A percentile compares a stretch with the other conserved stretches of the same genome.
phyloP scores from a whole-genome alignment of 140 eudicot genomes.

The Bidens hawaiensis region DNA sequence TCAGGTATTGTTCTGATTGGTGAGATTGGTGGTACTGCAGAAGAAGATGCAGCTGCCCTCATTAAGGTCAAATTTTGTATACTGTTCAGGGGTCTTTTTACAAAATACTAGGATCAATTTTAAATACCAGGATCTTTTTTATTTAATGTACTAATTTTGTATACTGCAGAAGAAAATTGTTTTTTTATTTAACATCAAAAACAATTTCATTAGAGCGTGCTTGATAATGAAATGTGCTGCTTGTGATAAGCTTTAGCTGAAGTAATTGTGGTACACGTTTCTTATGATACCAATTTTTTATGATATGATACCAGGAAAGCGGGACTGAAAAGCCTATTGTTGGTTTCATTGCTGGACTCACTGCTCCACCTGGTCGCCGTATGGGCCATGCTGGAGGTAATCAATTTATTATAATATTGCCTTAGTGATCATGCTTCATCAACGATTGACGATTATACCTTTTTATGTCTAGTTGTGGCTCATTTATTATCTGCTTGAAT shows the following conservation, averaged over 20 bases:
- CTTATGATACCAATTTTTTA: not conserved
- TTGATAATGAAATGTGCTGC: not conserved
- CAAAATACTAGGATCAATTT: not conserved
- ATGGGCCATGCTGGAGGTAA: slow-evolving; percentile 99
- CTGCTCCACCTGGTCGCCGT: slow-evolving; percentile 99
- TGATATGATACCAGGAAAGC: slow-evolving; percentile 70
- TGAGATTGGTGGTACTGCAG: slow-evolving; percentile 99
- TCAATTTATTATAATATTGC: not conserved
- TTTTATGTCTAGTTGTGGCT: too few species aligned
- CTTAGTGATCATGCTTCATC: not conserved
- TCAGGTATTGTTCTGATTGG: slow-evolving; percentile 94
- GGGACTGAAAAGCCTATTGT: slow-evolving; percentile 94
- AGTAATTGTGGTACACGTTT: slow-evolving; percentile 1
- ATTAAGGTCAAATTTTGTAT: slow-evolving; percentile 66
- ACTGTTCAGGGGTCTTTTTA: not conserved
- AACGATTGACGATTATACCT: not conserved
- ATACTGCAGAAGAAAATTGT: too few species aligned
- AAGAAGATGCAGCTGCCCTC: slow-evolving; percentile 99
- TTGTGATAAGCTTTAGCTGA: not conserved
- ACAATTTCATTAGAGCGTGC: not conserved
- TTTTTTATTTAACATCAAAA: too few species aligned
- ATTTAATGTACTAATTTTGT: not conserved
- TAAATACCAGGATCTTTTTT: not conserved
- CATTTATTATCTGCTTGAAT: too few species aligned
- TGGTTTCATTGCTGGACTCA: slow-evolving; percentile 97